Evolutionary conservation across 2,329 filamentous ascomycete genomes (phyloP), one percentile per base, ranked within the genome.

Genomic region (Leptosphaerulina australis): DNA sequence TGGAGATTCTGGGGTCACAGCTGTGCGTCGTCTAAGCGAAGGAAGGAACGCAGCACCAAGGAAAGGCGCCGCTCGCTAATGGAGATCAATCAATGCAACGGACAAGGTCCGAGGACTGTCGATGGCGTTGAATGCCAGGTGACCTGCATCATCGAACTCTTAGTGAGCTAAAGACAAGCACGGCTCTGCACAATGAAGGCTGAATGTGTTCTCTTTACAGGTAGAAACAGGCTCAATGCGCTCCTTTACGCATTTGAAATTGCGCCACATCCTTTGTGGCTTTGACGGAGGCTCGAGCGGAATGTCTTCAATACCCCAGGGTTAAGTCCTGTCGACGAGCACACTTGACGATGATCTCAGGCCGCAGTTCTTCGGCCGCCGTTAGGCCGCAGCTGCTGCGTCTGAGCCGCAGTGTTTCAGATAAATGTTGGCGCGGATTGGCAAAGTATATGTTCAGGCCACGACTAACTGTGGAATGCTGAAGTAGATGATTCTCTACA

Each of bases 371-470:
- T n/a, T n/a, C n/a, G n/a, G 21, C 34, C 11, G 24, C 14, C 3
- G 35, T 38, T 10, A 31, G 34, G 33, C 33, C n/a, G 25, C 18
- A n/a, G 30, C 21, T 8, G 20, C 25, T 18, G 7, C 10, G 22
- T 24, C 18, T 10, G 15, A 20, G 25, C 11, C 5, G 31, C 34
- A 25, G n/a, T 17, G 53, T 59, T 55, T 59, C 49, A 49, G 14
- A 21, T 38, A 41, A 9, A 46, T 8, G n/a, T 21, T 37, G 8
- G 30, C 17, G 31, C 31, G 25, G 17, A 11, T 20, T 25, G 25
- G 15, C 15, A 44, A 50, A 41, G 4, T 15, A 25, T 41, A 18
- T 10, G 49, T 26, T 47, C 52, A 44, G 46, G 20, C 49, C 45
- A 43, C 40, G 44, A 39, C 40, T 3, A 10, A 30, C 4, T 39